Evolutionary conservation across 192 early-diverging fungal species (phyloP).

Genomic region (Coemansia sp.): DNA sequence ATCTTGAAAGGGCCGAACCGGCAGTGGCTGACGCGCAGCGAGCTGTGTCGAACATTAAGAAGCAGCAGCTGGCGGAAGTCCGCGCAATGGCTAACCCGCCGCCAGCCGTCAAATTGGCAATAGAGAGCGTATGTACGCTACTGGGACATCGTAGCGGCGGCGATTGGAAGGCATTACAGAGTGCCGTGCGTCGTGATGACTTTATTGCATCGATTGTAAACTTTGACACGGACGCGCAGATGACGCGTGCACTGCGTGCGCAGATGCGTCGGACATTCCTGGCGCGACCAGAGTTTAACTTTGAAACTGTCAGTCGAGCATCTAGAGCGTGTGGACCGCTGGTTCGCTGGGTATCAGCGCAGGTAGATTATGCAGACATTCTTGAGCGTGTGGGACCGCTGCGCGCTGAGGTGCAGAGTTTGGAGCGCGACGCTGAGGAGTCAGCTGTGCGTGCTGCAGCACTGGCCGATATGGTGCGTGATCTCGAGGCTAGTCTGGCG

Average conservation of each 20-base stretch:
- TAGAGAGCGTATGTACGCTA: constrained; percentile 96
- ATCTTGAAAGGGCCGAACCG: constrained; percentile 95
- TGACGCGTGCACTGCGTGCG: constrained; percentile 76
- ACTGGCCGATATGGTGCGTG: constrained; percentile 75
- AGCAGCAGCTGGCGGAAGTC: constrained; percentile 94
- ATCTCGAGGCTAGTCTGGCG: constrained; percentile 84
- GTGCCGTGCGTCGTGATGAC: constrained; percentile 88
- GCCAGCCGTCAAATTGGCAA: constrained; percentile 89
- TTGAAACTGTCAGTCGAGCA: constrained; percentile 94
- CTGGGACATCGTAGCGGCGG: constrained; percentile 76
- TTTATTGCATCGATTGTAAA: constrained; percentile 97
- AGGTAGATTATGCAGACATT: constrained; percentile 90
- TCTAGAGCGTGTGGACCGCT: constrained; percentile 98
- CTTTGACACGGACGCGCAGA: constrained; percentile 83
- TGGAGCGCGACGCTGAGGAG: constrained; percentile 75
- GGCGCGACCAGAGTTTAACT: constrained; percentile 83
- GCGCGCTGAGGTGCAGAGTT: constrained; percentile 82
- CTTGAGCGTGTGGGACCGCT: constrained; percentile 93
- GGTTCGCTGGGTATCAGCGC: constrained; percentile 97
- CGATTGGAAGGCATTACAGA: constrained; percentile 91
- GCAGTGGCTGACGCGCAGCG: constrained; percentile 93
- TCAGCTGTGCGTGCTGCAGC: constrained; percentile 69
- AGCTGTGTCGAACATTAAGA: constrained; percentile 93
- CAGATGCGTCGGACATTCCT: constrained; percentile 78
- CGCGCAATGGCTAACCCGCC: constrained; percentile 97